These are phyloP conservation scores for Comarum palustre DNA, from an alignment of 306 rosid species.

Conservation along the genomic window DNA sequence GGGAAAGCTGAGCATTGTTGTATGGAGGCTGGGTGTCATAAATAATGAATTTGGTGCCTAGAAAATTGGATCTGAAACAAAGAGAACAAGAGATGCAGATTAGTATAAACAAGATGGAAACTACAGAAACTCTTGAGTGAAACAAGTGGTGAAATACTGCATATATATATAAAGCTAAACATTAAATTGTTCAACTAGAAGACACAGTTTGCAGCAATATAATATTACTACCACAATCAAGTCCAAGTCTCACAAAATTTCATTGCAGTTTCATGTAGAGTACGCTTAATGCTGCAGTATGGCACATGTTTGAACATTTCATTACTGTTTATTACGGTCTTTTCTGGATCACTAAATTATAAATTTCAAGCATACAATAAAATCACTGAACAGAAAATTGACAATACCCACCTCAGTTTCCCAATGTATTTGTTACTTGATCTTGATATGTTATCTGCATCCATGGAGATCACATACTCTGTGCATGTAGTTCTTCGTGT, in stretches of 20 bases:
- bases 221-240: neutral
- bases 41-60: conserved; percentile 87
- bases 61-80: conserved; percentile 77
- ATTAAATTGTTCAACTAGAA: neutral
- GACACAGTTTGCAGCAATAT: neutral
- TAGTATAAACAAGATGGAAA: conserved; percentile 1
- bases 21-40: conserved; percentile 87
- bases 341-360: neutral
- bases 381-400: neutral
- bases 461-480: conserved; percentile 80
- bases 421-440: conserved; percentile 83
- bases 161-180: neutral
- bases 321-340: neutral
- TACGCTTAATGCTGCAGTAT: neutral
- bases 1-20: conserved; percentile 50
- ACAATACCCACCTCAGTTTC: conserved; percentile 58
- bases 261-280: neutral
- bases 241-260: neutral
- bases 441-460: conserved; percentile 77
- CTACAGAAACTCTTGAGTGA: neutral
- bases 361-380: neutral
- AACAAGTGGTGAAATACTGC: too few species aligned
- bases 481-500: conserved; percentile 78
- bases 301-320: neutral
- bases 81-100: neutral